Evolutionary conservation across 139 green algal genomes (phyloP).

Genomic region (Micractinium conductrix): DNA sequence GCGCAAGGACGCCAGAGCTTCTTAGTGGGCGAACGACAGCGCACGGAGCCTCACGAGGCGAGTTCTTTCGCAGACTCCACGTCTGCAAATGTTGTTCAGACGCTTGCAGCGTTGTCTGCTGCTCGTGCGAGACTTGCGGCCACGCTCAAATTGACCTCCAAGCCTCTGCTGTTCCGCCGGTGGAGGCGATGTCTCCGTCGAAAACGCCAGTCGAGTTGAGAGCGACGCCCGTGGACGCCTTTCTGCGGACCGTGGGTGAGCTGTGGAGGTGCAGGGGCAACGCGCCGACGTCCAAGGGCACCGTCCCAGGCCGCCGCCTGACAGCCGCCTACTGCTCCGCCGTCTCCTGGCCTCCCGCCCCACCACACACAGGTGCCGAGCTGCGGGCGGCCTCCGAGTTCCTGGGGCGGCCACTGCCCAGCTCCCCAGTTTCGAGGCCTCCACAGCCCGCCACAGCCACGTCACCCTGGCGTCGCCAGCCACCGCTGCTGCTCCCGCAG

Average conservation of each 20-base stretch:
- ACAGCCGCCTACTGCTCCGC: not conserved
- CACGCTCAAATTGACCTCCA: too few species aligned
- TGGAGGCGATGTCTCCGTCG: too few species aligned
- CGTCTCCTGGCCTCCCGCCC: not conserved
- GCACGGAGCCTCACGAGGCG: too few species aligned
- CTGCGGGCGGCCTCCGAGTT: not conserved
- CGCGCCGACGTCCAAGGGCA: not conserved
- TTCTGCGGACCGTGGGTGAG: conserved; percentile 13
- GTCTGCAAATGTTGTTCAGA: too few species aligned
- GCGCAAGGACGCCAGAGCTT: too few species aligned
- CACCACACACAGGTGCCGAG: not conserved
- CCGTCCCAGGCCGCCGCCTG: not conserved
- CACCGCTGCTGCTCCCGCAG: not conserved
- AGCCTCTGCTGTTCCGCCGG: too few species aligned
- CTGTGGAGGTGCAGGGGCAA: not conserved
- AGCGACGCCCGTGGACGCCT: not conserved
- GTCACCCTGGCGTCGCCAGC: not conserved
- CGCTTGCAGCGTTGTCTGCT: too few species aligned
- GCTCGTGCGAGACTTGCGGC: too few species aligned
- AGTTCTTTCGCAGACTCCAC: too few species aligned
- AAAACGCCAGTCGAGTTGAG: not conserved
- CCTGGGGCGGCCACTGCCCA: not conserved
- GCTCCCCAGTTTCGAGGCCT: too few species aligned
- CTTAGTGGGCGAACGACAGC: too few species aligned
- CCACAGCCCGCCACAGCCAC: too few species aligned